Evolutionary conservation across 352 stramenopile species (phyloP).

Genomic region (Globisporangium barbulae): DNA sequence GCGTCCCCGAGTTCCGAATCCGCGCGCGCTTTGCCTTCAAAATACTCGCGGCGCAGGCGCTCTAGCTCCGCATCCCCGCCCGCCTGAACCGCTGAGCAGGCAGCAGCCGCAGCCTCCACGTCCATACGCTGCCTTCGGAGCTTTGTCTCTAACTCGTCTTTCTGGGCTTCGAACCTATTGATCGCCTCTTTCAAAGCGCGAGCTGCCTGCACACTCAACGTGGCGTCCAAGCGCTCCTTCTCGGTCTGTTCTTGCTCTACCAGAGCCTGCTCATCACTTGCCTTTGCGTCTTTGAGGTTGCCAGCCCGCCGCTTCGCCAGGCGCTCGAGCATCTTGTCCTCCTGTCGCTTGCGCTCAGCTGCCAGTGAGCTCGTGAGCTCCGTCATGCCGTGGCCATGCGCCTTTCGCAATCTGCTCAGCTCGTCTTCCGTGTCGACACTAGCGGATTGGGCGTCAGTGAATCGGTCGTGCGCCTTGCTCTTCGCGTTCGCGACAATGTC

Average conservation of each 20-base stretch:
- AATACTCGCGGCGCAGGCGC: constrained; percentile 22
- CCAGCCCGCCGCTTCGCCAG: constrained; percentile 18
- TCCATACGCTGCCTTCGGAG: constrained; percentile 3
- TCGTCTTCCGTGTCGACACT: constrained; percentile 12
- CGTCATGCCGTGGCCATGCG: constrained; percentile 22
- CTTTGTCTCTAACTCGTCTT: background rate
- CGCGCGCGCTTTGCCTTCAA: constrained; percentile 15
- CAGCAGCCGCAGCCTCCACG: constrained; percentile 24
- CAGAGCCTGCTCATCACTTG: constrained; percentile 14
- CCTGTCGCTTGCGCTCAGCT: constrained; percentile 29
- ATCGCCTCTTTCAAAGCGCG: constrained; percentile 20
- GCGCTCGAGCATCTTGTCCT: constrained; percentile 33
- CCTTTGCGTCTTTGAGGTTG: background rate
- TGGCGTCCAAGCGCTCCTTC: constrained; percentile 19
- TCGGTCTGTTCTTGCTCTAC: constrained; percentile 24
- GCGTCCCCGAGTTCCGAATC: constrained; percentile 20
- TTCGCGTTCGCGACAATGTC: background rate
- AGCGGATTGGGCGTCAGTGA: background rate
- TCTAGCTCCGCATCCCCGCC: constrained; percentile 29
- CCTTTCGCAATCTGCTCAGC: constrained; percentile 17
- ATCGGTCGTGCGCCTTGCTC: background rate
- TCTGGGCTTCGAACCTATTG: constrained; percentile 17
- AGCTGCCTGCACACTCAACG: constrained; percentile 20
- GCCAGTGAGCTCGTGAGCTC: constrained; percentile 21
- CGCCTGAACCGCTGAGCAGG: constrained; percentile 22